Evolutionary conservation across 441 rosid genomes (phyloP).

Genomic region (Mallotus repandus): DNA sequence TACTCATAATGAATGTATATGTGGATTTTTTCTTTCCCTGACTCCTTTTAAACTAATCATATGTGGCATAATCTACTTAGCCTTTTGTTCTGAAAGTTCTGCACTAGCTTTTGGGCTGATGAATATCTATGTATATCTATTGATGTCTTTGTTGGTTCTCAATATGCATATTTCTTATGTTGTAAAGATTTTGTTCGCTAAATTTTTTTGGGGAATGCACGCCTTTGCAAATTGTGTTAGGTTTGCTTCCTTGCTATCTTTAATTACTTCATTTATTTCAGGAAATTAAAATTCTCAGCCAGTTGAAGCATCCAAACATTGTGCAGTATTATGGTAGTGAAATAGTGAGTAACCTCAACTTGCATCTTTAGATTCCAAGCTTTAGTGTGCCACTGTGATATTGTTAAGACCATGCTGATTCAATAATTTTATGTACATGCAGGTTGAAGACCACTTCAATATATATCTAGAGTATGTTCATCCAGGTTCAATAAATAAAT

Average conservation of each 20-base stretch:
- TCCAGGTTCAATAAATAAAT: constrained; percentile 93
- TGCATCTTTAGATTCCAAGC: constrained; percentile 13
- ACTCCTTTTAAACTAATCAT: constrained; percentile 1
- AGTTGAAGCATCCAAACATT: constrained; percentile 88
- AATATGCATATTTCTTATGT: not conserved
- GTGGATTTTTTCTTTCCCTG: not conserved
- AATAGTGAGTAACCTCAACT: constrained; percentile 57
- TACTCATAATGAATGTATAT: not conserved
- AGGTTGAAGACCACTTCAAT: constrained; percentile 82
- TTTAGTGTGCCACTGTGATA: not conserved
- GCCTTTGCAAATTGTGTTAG: not conserved
- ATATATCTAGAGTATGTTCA: constrained; percentile 94
- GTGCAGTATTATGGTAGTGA: constrained; percentile 99
- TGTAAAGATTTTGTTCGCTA: not conserved
- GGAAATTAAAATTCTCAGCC: constrained; percentile 94
- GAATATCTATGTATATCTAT: not conserved
- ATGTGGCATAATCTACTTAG: not conserved
- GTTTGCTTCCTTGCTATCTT: constrained; percentile 11
- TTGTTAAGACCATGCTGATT: constrained; percentile 16
- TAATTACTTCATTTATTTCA: constrained; percentile 34
- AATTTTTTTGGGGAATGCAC: not conserved
- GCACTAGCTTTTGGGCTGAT: not conserved
- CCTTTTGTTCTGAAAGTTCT: constrained; percentile 1
- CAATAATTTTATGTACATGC: constrained; percentile 24
- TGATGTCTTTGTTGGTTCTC: not conserved